Conservation (phyloP, 768 basidiomycete species). For the Lyophyllum semitale region DNA sequence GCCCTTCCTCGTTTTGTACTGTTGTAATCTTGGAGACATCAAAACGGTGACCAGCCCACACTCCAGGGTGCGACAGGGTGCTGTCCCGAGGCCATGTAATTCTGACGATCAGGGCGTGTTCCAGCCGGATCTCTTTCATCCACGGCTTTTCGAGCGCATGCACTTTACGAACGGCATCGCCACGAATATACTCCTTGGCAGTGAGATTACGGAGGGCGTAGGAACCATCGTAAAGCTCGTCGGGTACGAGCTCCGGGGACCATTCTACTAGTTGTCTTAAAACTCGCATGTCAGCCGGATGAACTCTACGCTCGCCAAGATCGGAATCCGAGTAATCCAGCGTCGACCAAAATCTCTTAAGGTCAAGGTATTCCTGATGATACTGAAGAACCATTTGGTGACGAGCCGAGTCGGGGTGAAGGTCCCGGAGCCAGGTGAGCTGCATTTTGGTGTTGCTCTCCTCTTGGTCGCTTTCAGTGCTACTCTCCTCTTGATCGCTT, state of each 20-base stretch:
- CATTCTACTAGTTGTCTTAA: not conserved
- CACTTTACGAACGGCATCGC: not conserved
- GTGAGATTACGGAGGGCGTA: slow-evolving; percentile 5
- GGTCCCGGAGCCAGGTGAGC: not conserved
- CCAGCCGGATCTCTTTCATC: not conserved
- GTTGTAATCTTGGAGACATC: not conserved
- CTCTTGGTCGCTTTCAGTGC: too few relatives aligned
- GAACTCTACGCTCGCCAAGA: too few relatives aligned
- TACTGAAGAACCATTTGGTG: too few relatives aligned
- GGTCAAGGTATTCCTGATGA: too few relatives aligned
- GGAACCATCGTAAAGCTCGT: not conserved
- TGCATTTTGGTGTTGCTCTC: too few relatives aligned
- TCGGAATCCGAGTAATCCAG: too few relatives aligned
- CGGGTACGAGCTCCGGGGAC: not conserved
- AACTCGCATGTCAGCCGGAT: too few relatives aligned
- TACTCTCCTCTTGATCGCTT: too few relatives aligned
- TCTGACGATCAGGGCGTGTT: not conserved
- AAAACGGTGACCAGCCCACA: slow-evolving; percentile 6
- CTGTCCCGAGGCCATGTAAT: not conserved
- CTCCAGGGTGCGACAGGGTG: not conserved
- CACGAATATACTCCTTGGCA: slow-evolving; percentile 5
- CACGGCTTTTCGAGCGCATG: not conserved
- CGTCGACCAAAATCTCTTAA: too few relatives aligned
- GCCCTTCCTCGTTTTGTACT: not conserved
- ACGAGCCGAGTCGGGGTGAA: not conserved